Base-by-base conservation (phyloP, 108 stramenopile genomes). In the Fragilariopsis cylindrus region DNA sequence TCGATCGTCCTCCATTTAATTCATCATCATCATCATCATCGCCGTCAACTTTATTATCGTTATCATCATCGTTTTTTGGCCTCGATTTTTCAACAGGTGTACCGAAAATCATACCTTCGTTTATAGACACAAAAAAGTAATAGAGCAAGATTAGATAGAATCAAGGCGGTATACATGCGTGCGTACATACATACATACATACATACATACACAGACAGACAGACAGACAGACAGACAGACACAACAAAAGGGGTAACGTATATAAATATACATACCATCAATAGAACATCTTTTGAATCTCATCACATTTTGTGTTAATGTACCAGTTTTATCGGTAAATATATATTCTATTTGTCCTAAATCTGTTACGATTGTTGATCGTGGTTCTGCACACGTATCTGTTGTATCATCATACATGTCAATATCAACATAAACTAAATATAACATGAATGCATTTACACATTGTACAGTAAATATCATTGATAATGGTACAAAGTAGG, bases 301-400 rank as follows among this genome's bases (percentile, higher is more conserved):
- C 99, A 99, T 99, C 12, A 98, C 88, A 75, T 99, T 99, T 55
- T 91, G 93, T 11, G 99, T 99, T 60, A 99, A 81, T n/a, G 99
- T 99, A 39, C 99, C 99, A 30, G 97, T 97, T 72, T 97, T 97
- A 71, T 97, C 97, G 0, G 91, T 91, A 80, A 99, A 99, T n/a
- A 99, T 87, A 77, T 99, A 97, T 70, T 96, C 77, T 30, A 99
- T 87, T 84, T 91, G 87, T 3, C 98, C 98, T 19, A 99, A 87
- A 79, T 99, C 97, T 2, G 92, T 96, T 8, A 96, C 89, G 43
- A 81, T 95, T n/a, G 88, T 93, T 69, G 90, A 93, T 56, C 97
- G 76, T 7, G 95, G 94, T 48, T 72, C 70, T 41, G 95, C 93
- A 21, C 92, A 88, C 11, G 95, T 94, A 69, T 97, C 90, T 40